Percentiles rank a stretch among this genome's conserved stretches.
These are phyloP conservation scores for Pseudoturritis turrita DNA, from an alignment of 345 rosid species.

Conservation along the genomic window DNA sequence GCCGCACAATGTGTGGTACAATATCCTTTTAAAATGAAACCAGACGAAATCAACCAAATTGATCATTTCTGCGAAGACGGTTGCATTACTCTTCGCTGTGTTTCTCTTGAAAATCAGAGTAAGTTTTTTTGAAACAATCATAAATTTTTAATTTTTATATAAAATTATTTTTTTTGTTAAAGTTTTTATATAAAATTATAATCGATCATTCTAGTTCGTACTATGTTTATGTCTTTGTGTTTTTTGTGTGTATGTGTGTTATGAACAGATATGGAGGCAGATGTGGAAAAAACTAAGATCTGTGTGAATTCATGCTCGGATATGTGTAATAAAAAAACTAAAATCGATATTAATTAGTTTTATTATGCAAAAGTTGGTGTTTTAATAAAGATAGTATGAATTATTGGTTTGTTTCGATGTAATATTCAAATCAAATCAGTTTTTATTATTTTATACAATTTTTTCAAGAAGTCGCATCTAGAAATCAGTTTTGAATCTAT, in stretches of 20 bases:
- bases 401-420: too few relatives aligned
- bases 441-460: too few relatives aligned
- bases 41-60: neutral
- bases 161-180: too few relatives aligned
- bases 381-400: neutral
- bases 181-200: too few relatives aligned
- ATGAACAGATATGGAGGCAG: neutral
- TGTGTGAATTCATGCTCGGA: neutral
- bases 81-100: neutral
- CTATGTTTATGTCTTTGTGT: neutral
- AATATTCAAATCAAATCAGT: too few relatives aligned
- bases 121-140: neutral
- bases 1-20: neutral
- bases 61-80: neutral
- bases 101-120: neutral
- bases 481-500: too few relatives aligned
- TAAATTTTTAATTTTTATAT: too few relatives aligned
- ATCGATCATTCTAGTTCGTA: neutral
- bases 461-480: too few relatives aligned
- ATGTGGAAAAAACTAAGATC: neutral
- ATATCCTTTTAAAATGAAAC: too few relatives aligned
- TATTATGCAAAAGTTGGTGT: neutral
- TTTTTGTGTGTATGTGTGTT: neutral
- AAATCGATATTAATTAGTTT: neutral
- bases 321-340: neutral